phyloP scores from a whole-genome alignment of 768 basidiomycete species.

The Boletus reticulatus region DNA sequence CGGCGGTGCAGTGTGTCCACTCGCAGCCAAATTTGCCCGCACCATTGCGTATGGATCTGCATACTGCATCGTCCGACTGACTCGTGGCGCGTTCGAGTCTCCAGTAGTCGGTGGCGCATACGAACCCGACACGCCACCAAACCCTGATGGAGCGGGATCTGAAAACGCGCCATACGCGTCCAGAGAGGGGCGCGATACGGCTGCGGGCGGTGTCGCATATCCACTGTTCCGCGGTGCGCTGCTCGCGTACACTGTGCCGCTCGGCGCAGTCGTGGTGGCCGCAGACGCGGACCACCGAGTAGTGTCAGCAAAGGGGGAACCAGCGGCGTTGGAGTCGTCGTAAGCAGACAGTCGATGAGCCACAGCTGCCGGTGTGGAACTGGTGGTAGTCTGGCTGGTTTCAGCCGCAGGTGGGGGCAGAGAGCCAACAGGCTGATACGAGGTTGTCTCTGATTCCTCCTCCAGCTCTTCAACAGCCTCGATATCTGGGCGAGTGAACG shows the following conservation, averaged over 20 bases:
- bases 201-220: slow-evolving; percentile 32
- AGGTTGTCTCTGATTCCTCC: slow-evolving; percentile 47
- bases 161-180: slow-evolving; percentile 91
- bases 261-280: slow-evolving; percentile 26
- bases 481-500: slow-evolving; percentile 64
- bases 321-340: slow-evolving; percentile 19
- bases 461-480: slow-evolving; percentile 52
- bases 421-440: slow-evolving; percentile 46
- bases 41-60: slow-evolving; percentile 88
- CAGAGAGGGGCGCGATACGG: slow-evolving; percentile 60
- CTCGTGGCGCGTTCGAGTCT: slow-evolving; percentile 40
- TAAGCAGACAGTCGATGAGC: slow-evolving; percentile 25
- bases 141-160: slow-evolving; percentile 81
- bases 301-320: slow-evolving; percentile 51
- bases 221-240: slow-evolving; percentile 22
- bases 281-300: slow-evolving; percentile 42
- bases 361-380: slow-evolving; percentile 4
- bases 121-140: slow-evolving; percentile 42
- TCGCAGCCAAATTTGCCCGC: slow-evolving; percentile 50
- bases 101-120: slow-evolving; percentile 32
- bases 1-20: slow-evolving; percentile 38
- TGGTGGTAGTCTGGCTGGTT: slow-evolving; percentile 20
- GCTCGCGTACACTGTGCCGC: slow-evolving; percentile 24
- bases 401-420: slow-evolving; percentile 31
- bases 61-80: slow-evolving; percentile 93